These are phyloP conservation scores for Calonectria fujianensis DNA, from an alignment of 2,329 filamentous ascomycete species.

Conservation along the genomic window DNA sequence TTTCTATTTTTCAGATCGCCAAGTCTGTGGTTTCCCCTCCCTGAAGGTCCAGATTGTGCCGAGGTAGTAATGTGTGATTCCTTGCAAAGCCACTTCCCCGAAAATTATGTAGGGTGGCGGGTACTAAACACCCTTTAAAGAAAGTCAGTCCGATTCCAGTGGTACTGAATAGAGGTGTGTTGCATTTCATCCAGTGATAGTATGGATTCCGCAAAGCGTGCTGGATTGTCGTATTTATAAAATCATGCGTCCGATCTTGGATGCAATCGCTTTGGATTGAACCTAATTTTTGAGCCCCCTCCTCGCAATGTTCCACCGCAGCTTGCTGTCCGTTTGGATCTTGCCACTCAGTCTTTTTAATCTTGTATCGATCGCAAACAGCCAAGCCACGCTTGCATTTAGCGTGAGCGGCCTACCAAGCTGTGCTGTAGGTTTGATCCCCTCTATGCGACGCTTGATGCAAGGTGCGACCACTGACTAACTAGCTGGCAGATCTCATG, in stretches of 20 bases:
- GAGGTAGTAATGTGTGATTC: conserved; percentile 43
- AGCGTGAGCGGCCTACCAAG: neutral
- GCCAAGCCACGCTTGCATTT: neutral
- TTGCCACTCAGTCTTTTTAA: neutral
- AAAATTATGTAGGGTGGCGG: neutral
- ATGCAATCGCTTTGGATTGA: neutral
- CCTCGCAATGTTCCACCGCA: neutral
- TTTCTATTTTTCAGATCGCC: neutral
- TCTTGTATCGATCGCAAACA: neutral
- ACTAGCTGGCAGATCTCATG: neutral
- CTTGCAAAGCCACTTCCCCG: neutral
- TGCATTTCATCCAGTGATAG: neutral
- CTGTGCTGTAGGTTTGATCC: neutral
- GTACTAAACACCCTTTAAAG: neutral
- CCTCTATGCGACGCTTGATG: neutral
- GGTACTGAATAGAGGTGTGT: neutral
- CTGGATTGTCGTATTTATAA: neutral
- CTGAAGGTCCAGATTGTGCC: neutral
- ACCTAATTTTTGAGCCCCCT: neutral
- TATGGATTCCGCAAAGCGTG: neutral
- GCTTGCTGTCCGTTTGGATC: neutral
- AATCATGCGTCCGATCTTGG: neutral
- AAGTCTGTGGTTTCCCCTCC: neutral
- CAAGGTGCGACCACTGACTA: neutral
- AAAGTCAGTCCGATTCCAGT: neutral